These are phyloP conservation scores for Starmerella cellae DNA, from an alignment of 805 yeast genomes.

Conservation along the genomic window DNA sequence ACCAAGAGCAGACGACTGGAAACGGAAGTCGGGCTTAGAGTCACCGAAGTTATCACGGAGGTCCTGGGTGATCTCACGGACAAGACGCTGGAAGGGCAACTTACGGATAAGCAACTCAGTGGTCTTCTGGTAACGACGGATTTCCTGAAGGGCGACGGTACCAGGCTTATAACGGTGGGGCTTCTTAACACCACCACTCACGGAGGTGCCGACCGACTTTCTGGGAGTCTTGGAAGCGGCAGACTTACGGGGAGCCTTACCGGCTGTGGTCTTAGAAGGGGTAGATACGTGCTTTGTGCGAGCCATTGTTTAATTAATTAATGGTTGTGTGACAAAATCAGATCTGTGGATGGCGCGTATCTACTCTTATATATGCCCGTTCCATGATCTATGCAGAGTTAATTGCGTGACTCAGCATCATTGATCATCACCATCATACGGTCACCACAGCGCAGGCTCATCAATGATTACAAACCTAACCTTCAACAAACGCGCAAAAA, in stretches of 20 bases:
- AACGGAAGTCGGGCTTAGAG: slow-evolving; percentile 39
- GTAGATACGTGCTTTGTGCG: slow-evolving; percentile 46
- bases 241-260: slow-evolving; percentile 88
- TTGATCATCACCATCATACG: slow-evolving; percentile 2
- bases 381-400: neutral
- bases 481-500: neutral
- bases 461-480: neutral
- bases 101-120: slow-evolving; percentile 78
- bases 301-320: slow-evolving; percentile 19
- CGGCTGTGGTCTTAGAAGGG: slow-evolving; percentile 83
- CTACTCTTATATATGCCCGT: slow-evolving; percentile 7
- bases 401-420: neutral
- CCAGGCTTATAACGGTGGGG: slow-evolving; percentile 93
- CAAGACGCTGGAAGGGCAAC: slow-evolving; percentile 83
- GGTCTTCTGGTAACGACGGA: slow-evolving; percentile 82
- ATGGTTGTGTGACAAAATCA: neutral
- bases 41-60: slow-evolving; percentile 51
- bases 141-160: slow-evolving; percentile 85
- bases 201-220: slow-evolving; percentile 64
- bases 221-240: slow-evolving; percentile 84
- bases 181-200: slow-evolving; percentile 76
- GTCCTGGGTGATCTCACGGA: slow-evolving; percentile 79
- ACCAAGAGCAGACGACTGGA: slow-evolving; percentile 82
- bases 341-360: neutral
- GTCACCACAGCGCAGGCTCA: neutral